Conservation (phyloP, 1,284 basidiomycete species). For the Apiotrichum veenhuisii region DNA sequence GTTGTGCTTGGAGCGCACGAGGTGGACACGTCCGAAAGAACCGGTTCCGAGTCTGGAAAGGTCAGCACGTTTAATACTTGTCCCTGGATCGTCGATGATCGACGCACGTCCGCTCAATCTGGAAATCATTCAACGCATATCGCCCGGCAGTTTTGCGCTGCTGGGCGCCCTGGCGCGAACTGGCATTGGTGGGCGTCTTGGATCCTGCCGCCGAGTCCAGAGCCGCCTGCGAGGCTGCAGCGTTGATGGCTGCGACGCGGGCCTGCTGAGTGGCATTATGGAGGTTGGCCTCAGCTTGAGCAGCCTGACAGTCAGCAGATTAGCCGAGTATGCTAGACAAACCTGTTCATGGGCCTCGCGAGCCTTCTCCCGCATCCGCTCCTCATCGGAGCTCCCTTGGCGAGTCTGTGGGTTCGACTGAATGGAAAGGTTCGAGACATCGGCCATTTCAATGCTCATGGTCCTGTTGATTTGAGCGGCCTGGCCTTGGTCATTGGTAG, state of each 20-base stretch:
- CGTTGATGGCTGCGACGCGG: conserved; percentile 50
- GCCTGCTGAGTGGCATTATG: conserved; percentile 50
- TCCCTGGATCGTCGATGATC: neutral
- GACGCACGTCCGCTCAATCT: conserved; percentile 52
- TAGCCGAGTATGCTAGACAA: conserved; percentile 6
- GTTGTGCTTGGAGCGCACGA: conserved; percentile 89
- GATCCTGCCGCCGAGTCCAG: conserved; percentile 30
- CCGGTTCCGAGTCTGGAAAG: conserved; percentile 68
- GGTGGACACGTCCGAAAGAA: conserved; percentile 90
- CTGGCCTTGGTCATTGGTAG: conserved; percentile 1
- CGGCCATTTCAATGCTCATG: conserved; percentile 45
- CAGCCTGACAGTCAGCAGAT: conserved; percentile 32
- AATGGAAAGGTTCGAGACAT: conserved; percentile 29
- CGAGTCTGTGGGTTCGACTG: conserved; percentile 21
- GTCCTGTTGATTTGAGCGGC: conserved; percentile 20
- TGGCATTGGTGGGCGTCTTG: conserved; percentile 20
- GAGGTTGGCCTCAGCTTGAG: conserved; percentile 46
- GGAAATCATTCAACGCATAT: conserved; percentile 54
- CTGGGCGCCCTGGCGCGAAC: conserved; percentile 23
- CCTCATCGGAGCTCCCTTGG: conserved; percentile 38
- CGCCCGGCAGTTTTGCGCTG: conserved; percentile 53
- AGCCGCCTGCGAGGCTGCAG: conserved; percentile 47
- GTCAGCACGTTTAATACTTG: neutral
- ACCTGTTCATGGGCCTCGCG: conserved; percentile 49
- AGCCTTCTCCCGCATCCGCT: conserved; percentile 46